phyloP scores from a whole-genome alignment of 495 filamentous ascomycete species.

The Talaromyces proteolyticus region DNA sequence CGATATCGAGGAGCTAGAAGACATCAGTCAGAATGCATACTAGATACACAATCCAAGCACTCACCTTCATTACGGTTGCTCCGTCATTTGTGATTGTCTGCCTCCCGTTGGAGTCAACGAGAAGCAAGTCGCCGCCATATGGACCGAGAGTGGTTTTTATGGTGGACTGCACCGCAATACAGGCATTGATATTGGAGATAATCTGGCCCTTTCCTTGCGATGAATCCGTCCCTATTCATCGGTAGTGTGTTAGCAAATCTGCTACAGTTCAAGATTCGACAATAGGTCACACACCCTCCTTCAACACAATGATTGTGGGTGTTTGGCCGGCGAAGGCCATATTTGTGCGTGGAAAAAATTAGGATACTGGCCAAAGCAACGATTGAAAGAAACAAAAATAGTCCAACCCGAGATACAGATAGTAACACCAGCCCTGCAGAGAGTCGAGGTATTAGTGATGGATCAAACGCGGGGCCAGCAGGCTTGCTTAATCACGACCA shows the following conservation, averaged over 20 bases:
- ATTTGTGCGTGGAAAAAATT: slow-evolving; percentile 12
- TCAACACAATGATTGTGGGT: slow-evolving; percentile 96
- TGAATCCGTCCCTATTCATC: slow-evolving; percentile 81
- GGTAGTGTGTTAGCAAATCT: too few species aligned
- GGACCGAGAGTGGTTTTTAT: slow-evolving; percentile 95
- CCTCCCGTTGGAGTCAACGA: slow-evolving; percentile 91
- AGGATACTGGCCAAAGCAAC: too few species aligned
- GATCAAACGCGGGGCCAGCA: slow-evolving; percentile 4
- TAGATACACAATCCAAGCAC: slow-evolving; percentile 9
- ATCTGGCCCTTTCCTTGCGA: slow-evolving; percentile 97
- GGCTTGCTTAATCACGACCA: too few species aligned
- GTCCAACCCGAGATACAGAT: background rate
- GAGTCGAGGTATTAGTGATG: background rate
- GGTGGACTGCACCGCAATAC: slow-evolving; percentile 92
- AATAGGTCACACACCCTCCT: slow-evolving; percentile 91
- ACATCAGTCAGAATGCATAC: background rate
- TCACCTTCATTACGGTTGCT: slow-evolving; percentile 97
- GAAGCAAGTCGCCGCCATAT: slow-evolving; percentile 91
- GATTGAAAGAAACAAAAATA: too few species aligned
- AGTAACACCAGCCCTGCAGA: background rate
- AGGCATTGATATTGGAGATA: slow-evolving; percentile 97
- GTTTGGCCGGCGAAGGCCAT: slow-evolving; percentile 99
- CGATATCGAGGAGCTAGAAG: slow-evolving; percentile 84
- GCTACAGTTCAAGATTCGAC: too few species aligned
- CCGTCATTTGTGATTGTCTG: slow-evolving; percentile 99